These are phyloP conservation scores for Albugo candida DNA, from an alignment of 352 stramenopile species.

Conservation along the genomic window DNA sequence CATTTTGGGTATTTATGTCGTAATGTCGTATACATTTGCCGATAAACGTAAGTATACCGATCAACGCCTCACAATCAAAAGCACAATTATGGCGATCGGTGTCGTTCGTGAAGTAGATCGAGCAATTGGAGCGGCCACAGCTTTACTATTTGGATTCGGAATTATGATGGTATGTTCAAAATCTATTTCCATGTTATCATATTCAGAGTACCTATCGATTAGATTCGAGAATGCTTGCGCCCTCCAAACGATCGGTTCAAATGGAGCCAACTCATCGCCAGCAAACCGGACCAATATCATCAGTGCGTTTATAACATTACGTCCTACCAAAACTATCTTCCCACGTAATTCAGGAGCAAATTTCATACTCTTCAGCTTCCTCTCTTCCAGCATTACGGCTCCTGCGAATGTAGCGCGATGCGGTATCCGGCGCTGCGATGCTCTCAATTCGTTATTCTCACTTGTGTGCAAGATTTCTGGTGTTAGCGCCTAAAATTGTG, in stretches of 20 bases:
- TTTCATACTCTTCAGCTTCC: slow-evolving; percentile 45
- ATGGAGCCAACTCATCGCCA: background rate
- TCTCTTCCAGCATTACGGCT: slow-evolving; percentile 52
- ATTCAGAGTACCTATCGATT: background rate
- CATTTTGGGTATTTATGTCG: no score
- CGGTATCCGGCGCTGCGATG: slow-evolving; percentile 11
- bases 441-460: background rate
- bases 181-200: background rate
- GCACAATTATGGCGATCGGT: slow-evolving; percentile 9
- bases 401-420: slow-evolving; percentile 46
- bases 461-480: slow-evolving; percentile 28
- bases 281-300: background rate
- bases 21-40: no score
- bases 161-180: slow-evolving; percentile 33
- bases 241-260: background rate
- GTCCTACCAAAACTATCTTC: no score
- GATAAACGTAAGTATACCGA: no score
- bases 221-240: background rate
- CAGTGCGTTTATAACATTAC: background rate
- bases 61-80: background rate
- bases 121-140: slow-evolving; percentile 53
- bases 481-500: slow-evolving; percentile 50
- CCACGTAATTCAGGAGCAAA: slow-evolving; percentile 28
- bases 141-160: slow-evolving; percentile 48
- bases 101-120: slow-evolving; percentile 63